Evolutionary conservation across 805 yeast genomes (phyloP), one percentile per base, ranked within the genome.

Genomic region (Soucietia sequanensis): DNA sequence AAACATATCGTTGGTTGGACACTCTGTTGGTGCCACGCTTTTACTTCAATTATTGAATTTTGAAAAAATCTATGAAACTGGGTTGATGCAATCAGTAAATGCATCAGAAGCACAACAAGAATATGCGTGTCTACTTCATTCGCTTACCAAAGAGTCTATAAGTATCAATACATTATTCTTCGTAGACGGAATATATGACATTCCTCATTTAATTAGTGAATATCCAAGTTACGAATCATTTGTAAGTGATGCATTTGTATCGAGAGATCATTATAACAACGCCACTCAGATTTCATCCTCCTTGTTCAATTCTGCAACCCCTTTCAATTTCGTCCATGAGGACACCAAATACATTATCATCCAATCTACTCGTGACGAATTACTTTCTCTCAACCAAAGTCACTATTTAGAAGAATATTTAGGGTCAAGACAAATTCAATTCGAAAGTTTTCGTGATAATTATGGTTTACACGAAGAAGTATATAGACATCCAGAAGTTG

Each of bases 1-100:
- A 22, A 41, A 41, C 4, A 20, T 55, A n/a, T 58, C 47, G 50
- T 11, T 66, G 0, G 64, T 76, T 8, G 96, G 95, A 0, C 95
- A 87, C 59, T 83, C 93, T 1, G 93, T 80, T 4, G 96, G 96
- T 2, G 86, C 90, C 2, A 78, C 84, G 1, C 50, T 84, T 30
- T 62, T 72, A 4, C 62, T 80, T 23, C 90, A 84, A 47, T 43
- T 74, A n/a, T 44, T 75, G 8, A 59, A 63, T 33, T 50, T 39
- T 33, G 34, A 26, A 12, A 41, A 48, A 20, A 47, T 60, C 4
- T 20, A 58, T 8, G 35, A 30, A 11, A 13, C 9, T 10, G 62
- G 58, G 4, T 24, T 39, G 6, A 26, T 31, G 13, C 13, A 30
- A 12, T 29, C 32, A 13, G 24, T 20, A 2, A 13, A 34, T 15